Evolutionary conservation across 164 flowering plant species (phyloP).

Genomic region (Kalanchoe fedtschenkoi): DNA sequence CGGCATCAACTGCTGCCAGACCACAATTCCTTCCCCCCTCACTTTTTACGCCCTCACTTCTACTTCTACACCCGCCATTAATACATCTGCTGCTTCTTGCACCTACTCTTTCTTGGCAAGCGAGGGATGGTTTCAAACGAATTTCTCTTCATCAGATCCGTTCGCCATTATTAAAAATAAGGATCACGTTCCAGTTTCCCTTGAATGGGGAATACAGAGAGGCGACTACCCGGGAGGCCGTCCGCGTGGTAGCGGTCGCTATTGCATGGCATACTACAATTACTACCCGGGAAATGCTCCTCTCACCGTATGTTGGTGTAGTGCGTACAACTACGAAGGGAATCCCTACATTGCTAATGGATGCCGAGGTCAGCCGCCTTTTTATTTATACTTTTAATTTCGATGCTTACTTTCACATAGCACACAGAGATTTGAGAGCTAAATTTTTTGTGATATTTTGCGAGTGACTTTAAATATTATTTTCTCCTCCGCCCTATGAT

Average conservation of each 20-base stretch:
- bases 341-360: slow-evolving; percentile 5
- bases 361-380: slow-evolving; percentile 2
- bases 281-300: neutral
- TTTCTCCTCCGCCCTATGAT: no score
- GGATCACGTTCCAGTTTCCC: neutral
- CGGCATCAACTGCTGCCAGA: slow-evolving; percentile 12
- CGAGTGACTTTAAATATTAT: no score
- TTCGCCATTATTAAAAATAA: neutral
- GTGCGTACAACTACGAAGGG: neutral
- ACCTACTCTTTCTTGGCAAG: neutral
- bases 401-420: no score
- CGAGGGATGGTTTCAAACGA: neutral
- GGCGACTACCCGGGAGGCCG: neutral
- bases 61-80: neutral
- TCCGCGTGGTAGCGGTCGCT: no score
- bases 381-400: no score
- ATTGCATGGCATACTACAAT: neutral
- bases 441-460: no score
- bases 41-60: neutral
- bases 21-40: neutral
- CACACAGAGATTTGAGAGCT: no score
- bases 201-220: neutral
- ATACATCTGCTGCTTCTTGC: neutral
- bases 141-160: neutral
- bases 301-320: neutral